Percentiles rank a stretch among this genome's conserved stretches.
Evolutionary conservation across 139 green algal genomes (phyloP).

Genomic region (Ettlia oleoabundans): DNA sequence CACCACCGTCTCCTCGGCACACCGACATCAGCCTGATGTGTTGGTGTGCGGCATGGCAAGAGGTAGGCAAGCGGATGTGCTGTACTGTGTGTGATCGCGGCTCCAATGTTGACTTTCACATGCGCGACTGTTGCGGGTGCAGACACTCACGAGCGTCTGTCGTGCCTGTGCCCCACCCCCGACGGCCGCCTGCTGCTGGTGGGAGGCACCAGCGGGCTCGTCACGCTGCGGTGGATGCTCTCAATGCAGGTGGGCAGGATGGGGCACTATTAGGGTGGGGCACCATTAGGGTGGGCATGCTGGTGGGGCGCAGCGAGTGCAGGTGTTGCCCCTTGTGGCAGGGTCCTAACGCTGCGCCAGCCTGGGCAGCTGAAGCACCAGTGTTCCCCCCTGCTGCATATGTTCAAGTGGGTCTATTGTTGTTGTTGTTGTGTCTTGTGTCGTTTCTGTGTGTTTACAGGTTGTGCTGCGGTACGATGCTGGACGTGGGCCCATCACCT

Average conservation of each 20-base stretch:
- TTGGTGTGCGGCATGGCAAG: no score
- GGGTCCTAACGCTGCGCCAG: no score
- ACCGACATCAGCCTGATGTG: no score
- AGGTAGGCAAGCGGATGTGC: not conserved
- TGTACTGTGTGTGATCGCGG: not conserved
- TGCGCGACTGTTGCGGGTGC: not conserved
- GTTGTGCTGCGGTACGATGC: conserved; percentile 47
- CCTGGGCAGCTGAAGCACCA: no score
- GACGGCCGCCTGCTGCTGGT: conserved; percentile 55
- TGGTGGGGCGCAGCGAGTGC: no score
- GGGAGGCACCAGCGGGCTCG: conserved; percentile 49
- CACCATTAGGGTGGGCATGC: no score
- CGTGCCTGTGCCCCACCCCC: conserved; percentile 36
- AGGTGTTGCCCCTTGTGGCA: no score
- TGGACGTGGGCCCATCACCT: conserved; percentile 37
- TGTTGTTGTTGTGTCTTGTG: no score
- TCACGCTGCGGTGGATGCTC: conserved; percentile 54
- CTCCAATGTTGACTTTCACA: not conserved
- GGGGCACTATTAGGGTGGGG: no score
- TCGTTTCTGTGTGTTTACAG: conserved; percentile 9
- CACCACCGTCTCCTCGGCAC: no score
- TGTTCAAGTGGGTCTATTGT: no score
- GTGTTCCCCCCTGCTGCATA: no score
- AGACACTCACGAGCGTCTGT: conserved; percentile 51
- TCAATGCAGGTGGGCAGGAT: conserved; percentile 38